phyloP scores from a whole-genome alignment of 2,329 filamentous ascomycete genomes.

The Fusarium denticulatum region DNA sequence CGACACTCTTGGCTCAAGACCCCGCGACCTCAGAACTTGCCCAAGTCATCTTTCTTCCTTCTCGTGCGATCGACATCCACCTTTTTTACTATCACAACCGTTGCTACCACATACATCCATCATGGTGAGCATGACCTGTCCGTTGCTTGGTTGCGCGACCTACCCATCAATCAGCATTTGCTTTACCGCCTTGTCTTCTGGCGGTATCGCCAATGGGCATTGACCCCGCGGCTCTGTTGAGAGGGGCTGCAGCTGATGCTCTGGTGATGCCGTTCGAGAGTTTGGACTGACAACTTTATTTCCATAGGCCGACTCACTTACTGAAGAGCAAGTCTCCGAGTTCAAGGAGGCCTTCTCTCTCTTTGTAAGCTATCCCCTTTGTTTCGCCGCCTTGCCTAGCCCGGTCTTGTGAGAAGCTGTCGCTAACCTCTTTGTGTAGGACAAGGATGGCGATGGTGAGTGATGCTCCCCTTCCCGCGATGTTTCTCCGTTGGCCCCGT shows the following conservation, averaged over 20 bases:
- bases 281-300: conserved; percentile 39
- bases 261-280: conserved; percentile 26
- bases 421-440: conserved; percentile 60
- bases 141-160: conserved; percentile 1
- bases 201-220: conserved; percentile 26
- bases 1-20: conserved; percentile 44
- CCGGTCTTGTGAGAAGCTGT: conserved; percentile 3
- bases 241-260: conserved; percentile 44
- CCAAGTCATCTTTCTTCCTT: conserved; percentile 44
- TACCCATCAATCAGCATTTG: background rate
- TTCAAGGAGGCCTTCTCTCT: conserved; percentile 99
- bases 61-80: conserved; percentile 42
- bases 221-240: conserved; percentile 41
- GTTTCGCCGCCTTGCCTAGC: background rate
- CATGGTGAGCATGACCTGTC: conserved; percentile 44
- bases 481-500: conserved; percentile 4
- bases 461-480: conserved; percentile 46
- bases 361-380: conserved; percentile 76
- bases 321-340: conserved; percentile 99
- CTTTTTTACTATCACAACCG: conserved; percentile 30
- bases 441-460: conserved; percentile 93
- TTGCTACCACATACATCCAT: conserved; percentile 35
- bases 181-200: conserved; percentile 14
- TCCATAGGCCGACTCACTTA: conserved; percentile 91
- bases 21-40: conserved; percentile 45